A percentile compares a stretch with the other conserved stretches of the same genome.
Evolutionary conservation across 192 early-diverging fungal genomes (phyloP).

Genomic region (Funneliformis geosporum): DNA sequence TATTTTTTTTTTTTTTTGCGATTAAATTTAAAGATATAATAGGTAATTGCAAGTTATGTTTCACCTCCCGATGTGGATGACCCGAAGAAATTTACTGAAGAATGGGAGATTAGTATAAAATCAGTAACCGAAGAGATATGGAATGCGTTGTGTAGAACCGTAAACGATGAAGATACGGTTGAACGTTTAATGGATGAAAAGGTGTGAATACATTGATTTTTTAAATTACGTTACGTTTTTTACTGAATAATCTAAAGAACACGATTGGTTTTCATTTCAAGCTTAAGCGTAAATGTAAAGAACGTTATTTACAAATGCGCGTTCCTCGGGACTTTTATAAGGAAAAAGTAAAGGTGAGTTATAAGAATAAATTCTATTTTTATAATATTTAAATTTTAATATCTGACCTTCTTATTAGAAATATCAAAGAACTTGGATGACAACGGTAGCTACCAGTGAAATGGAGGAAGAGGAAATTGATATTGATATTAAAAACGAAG

Average conservation of each 20-base stretch:
- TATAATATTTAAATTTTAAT: neutral
- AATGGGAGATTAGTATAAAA: neutral
- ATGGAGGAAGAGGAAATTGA: neutral
- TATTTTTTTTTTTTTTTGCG: neutral
- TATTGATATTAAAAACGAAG: slow-evolving; percentile 6
- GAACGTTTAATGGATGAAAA: slow-evolving; percentile 24
- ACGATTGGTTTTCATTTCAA: neutral
- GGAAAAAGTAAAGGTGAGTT: neutral
- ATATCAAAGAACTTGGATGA: neutral
- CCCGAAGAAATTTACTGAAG: neutral
- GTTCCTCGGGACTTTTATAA: slow-evolving; percentile 20
- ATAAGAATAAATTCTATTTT: neutral
- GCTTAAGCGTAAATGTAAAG: slow-evolving; percentile 5
- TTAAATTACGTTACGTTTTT: neutral
- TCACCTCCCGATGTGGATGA: neutral
- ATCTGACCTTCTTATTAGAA: neutral
- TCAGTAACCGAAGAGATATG: slow-evolving; percentile 12
- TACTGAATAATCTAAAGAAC: neutral
- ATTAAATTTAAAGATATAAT: neutral
- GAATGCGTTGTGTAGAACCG: slow-evolving; percentile 25
- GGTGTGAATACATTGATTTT: neutral
- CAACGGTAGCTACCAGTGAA: neutral
- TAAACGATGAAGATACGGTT: slow-evolving; percentile 16
- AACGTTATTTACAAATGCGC: slow-evolving; percentile 23
- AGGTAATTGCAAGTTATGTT: slow-evolving; percentile 2